Conservation (phyloP, 2,329 filamentous ascomycete genomes). For the Alternaria ventricosa region DNA sequence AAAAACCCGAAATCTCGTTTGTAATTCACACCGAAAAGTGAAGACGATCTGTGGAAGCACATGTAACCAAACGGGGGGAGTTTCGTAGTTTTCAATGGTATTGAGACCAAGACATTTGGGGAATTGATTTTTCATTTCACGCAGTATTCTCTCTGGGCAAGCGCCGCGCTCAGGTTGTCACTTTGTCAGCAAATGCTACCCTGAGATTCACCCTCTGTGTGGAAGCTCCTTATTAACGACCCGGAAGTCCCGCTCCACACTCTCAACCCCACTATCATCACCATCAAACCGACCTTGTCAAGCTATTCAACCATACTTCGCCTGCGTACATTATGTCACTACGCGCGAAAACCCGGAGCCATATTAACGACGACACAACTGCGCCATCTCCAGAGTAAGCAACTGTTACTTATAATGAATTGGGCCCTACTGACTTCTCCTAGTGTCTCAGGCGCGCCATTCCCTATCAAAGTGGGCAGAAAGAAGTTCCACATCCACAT, state of each 20-base stretch:
- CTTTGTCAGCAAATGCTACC: background rate
- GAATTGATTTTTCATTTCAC: background rate
- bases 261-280: background rate
- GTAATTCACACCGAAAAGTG: background rate
- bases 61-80: background rate
- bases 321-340: background rate
- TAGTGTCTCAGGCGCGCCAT: background rate
- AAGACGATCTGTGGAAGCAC: background rate
- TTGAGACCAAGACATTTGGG: background rate
- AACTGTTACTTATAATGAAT: background rate
- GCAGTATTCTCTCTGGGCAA: background rate
- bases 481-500: background rate
- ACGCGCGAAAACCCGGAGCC: background rate
- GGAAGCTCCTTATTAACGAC: background rate
- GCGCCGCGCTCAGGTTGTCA: background rate
- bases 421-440: background rate
- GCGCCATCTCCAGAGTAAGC: background rate
- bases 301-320: background rate
- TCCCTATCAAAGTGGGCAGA: background rate
- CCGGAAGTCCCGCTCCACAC: background rate
- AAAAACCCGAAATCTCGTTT: background rate
- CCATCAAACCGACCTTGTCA: background rate
- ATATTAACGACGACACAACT: background rate
- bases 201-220: background rate
- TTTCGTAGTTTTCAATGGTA: background rate